phyloP scores from a whole-genome alignment of 106 monocot species.

The Acorus gramineus region DNA sequence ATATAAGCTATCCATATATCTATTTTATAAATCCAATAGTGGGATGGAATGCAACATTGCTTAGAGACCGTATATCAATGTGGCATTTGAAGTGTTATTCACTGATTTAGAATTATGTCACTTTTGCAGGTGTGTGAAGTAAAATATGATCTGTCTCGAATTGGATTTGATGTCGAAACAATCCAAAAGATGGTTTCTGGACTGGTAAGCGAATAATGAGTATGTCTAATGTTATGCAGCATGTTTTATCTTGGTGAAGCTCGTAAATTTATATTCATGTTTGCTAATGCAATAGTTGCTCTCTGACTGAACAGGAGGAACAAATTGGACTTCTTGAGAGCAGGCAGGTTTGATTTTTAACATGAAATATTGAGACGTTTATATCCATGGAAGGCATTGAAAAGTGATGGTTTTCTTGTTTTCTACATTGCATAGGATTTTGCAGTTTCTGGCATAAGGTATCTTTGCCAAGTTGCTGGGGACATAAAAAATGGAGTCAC shows the following conservation, averaged over 20 bases:
- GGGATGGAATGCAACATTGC: neutral
- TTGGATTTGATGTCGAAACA: constrained; percentile 74
- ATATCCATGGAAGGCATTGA: neutral
- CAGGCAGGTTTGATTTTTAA: constrained; percentile 49
- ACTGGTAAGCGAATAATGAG: constrained; percentile 36
- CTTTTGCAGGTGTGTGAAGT: constrained; percentile 52
- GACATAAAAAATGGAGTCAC: constrained; percentile 62
- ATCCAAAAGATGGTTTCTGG: constrained; percentile 66
- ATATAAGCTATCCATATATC: neutral
- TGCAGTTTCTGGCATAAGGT: constrained; percentile 61
- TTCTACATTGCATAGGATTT: constrained; percentile 36
- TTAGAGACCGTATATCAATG: too few relatives aligned
- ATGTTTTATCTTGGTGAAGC: too few relatives aligned
- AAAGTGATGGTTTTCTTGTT: neutral
- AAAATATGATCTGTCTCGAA: constrained; percentile 67
- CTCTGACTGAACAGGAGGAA: constrained; percentile 47
- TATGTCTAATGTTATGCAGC: too few relatives aligned
- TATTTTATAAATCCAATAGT: neutral
- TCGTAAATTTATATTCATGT: neutral
- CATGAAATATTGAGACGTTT: neutral
- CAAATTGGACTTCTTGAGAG: constrained; percentile 68
- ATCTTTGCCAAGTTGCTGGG: constrained; percentile 76
- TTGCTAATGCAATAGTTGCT: constrained; percentile 1
- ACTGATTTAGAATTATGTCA: neutral
- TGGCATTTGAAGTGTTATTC: neutral